A percentile compares a stretch with the other conserved stretches of the same genome.
Evolutionary conservation across 2,329 filamentous ascomycete species (phyloP).

Genomic region (Colletotrichum musicola): DNA sequence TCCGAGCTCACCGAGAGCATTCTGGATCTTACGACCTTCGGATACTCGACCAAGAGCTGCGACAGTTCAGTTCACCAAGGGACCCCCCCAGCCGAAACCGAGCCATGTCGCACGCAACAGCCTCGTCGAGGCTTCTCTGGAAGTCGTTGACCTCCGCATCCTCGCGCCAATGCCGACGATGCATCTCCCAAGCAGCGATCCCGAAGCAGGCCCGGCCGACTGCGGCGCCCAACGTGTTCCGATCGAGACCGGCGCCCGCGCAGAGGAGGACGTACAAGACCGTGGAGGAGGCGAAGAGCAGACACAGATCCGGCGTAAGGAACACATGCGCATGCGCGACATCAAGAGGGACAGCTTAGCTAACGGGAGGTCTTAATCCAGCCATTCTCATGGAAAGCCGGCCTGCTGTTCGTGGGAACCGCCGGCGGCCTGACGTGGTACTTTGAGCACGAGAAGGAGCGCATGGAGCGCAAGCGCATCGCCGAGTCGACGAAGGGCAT

Average conservation of each 20-base stretch:
- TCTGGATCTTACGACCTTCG: slow-evolving; percentile 29
- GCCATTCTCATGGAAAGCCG: slow-evolving; percentile 96
- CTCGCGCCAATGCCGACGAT: slow-evolving; percentile 56
- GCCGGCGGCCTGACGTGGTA: slow-evolving; percentile 86
- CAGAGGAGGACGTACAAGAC: slow-evolving; percentile 63
- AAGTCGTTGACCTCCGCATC: slow-evolving; percentile 49
- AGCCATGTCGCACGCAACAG: slow-evolving; percentile 55
- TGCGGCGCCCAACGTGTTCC: slow-evolving; percentile 47
- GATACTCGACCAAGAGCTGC: not conserved
- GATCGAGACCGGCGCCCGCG: slow-evolving; percentile 50
- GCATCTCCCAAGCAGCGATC: slow-evolving; percentile 53
- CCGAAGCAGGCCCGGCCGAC: slow-evolving; percentile 52
- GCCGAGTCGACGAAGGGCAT: slow-evolving; percentile 94
- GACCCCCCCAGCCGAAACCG: not conserved
- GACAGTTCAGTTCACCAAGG: not conserved
- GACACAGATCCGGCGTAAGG: slow-evolving; percentile 68
- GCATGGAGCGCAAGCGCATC: slow-evolving; percentile 89
- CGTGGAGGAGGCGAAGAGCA: slow-evolving; percentile 70
- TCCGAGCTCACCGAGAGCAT: slow-evolving; percentile 32
- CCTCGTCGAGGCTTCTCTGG: slow-evolving; percentile 52
- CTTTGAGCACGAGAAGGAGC: slow-evolving; percentile 92
- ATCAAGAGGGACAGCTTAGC: not conserved
- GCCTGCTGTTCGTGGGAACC: slow-evolving; percentile 84
- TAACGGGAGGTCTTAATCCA: slow-evolving; percentile 48
- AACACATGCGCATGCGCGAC: not conserved